phyloP scores from a whole-genome alignment of 345 rosid genomes.

The Geranium brycei region DNA sequence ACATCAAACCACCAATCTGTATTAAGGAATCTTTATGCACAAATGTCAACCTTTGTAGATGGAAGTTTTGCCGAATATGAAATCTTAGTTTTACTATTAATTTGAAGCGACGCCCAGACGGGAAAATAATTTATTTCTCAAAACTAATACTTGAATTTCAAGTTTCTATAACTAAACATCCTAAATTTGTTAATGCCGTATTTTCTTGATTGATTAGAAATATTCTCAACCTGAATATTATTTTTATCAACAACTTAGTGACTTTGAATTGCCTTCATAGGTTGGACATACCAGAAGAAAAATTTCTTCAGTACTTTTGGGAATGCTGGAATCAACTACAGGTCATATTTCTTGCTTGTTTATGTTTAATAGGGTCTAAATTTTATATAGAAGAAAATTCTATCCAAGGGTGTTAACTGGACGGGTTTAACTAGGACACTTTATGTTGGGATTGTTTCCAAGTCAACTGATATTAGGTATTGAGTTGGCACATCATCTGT shows the following conservation, averaged over 20 bases:
- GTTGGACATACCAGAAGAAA: constrained; percentile 69
- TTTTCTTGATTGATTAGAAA: not conserved
- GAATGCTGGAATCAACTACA: constrained; percentile 64
- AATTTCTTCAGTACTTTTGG: constrained; percentile 76
- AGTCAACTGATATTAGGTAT: not conserved
- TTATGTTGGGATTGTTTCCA: not conserved
- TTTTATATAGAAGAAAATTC: too few relatives aligned
- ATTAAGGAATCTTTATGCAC: not conserved
- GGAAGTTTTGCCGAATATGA: not conserved
- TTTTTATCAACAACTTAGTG: not conserved
- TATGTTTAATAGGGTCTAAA: not conserved
- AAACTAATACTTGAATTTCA: not conserved
- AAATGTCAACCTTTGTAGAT: not conserved
- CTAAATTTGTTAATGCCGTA: too few relatives aligned
- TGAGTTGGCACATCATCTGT: not conserved
- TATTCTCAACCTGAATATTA: not conserved
- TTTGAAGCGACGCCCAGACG: not conserved
- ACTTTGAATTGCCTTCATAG: constrained; percentile 25
- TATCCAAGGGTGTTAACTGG: not conserved
- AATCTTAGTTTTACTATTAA: not conserved
- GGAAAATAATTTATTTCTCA: not conserved
- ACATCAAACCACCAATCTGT: not conserved
- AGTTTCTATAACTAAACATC: not conserved
- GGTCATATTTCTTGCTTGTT: constrained; percentile 22
- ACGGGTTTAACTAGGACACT: not conserved